Evolutionary conservation across 1,284 basidiomycete genomes (phyloP).

Genomic region (Ceratobasidium papillatum): DNA sequence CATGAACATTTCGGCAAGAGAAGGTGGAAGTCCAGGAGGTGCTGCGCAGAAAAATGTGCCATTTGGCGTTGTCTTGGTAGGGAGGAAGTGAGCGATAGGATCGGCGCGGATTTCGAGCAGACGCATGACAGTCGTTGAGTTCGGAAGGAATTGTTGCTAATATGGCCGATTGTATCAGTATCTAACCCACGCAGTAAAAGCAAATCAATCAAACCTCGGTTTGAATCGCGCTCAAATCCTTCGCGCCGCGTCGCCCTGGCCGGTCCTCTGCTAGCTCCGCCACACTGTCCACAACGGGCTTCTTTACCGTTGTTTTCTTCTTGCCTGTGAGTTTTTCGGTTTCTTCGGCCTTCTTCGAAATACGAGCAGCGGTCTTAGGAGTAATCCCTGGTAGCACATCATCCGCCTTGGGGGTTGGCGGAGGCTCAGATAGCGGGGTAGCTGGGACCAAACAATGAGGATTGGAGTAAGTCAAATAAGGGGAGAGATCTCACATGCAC

Average conservation of each 20-base stretch:
- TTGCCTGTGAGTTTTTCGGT: constrained; percentile 65
- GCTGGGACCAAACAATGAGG: constrained; percentile 55
- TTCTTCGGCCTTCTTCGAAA: constrained; percentile 50
- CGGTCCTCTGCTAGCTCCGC: constrained; percentile 82
- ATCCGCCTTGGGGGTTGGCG: constrained; percentile 71
- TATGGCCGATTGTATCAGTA: neutral
- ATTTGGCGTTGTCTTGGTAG: constrained; percentile 73
- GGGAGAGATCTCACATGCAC: constrained; percentile 66
- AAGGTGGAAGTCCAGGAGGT: constrained; percentile 80
- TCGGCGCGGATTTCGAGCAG: constrained; percentile 86
- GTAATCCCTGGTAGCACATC: constrained; percentile 55
- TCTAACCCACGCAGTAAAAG: neutral
- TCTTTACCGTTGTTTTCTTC: constrained; percentile 75
- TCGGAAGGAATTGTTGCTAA: constrained; percentile 79
- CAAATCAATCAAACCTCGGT: constrained; percentile 56
- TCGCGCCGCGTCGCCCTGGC: constrained; percentile 64
- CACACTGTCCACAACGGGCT: constrained; percentile 67
- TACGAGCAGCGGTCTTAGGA: constrained; percentile 59
- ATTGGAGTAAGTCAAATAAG: constrained; percentile 39
- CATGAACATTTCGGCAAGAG: constrained; percentile 83
- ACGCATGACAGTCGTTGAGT: constrained; percentile 81
- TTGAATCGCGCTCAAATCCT: constrained; percentile 78
- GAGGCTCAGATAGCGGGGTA: constrained; percentile 75
- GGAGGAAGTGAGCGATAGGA: constrained; percentile 84
- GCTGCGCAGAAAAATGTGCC: constrained; percentile 79